Evolutionary conservation across 208 protist genomes (phyloP).

Genomic region (Crithidia bombi): DNA sequence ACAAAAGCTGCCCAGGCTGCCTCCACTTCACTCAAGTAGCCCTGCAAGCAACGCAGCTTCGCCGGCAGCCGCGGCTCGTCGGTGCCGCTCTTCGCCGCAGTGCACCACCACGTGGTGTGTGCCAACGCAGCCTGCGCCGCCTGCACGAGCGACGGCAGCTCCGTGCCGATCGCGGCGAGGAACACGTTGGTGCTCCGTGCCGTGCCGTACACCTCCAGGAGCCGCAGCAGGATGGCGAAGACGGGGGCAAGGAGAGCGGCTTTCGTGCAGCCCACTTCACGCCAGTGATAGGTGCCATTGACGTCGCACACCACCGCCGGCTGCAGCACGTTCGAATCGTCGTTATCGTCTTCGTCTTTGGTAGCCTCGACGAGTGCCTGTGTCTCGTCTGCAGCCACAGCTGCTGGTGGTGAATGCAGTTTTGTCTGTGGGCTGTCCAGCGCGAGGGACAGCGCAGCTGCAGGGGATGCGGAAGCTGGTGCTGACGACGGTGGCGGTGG

Average conservation of each 20-base stretch:
- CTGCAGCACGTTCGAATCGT: constrained; percentile 16
- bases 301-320: constrained; percentile 15
- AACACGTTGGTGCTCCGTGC: constrained; percentile 15
- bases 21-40: constrained; percentile 14
- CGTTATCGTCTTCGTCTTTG: not conserved
- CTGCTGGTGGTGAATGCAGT: no score
- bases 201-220: constrained; percentile 1
- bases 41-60: constrained; percentile 5
- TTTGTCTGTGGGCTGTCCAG: no score
- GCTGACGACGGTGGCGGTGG: not conserved
- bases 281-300: constrained; percentile 15
- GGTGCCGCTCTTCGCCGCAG: no score
- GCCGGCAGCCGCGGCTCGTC: constrained; percentile 1
- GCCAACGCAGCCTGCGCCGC: not conserved
- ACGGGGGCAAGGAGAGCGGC: constrained; percentile 32
- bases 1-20: not conserved
- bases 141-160: constrained; percentile 16
- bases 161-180: constrained; percentile 1
- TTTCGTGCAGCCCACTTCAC: constrained; percentile 16
- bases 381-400: no score
- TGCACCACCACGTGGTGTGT: constrained; percentile 14
- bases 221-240: constrained; percentile 19
- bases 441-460: no score
- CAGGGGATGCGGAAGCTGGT: not conserved
- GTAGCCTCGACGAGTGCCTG: no score